Evolutionary conservation across 805 yeast genomes (phyloP), one percentile per base, ranked within the genome.

Genomic region (Pichia scutulata): DNA sequence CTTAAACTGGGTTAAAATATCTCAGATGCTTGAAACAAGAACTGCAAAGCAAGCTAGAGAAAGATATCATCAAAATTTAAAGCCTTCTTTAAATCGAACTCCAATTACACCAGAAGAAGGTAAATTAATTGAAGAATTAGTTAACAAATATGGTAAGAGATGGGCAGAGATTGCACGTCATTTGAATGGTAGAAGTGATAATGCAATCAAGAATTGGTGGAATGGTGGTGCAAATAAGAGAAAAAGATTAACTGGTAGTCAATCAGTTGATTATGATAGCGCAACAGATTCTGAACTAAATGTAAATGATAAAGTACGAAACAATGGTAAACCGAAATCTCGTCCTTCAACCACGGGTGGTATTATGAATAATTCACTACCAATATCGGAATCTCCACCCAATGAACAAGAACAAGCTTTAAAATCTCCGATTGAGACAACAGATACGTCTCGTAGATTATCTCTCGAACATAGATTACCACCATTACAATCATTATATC

Each of bases 111-210:
- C 80, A 12, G 95, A 88, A 56, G 97, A 89, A 66, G 96, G 96
- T 37, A 76, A 74, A 40, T 71, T 81, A 52, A 89, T 89, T 55
- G 96, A 89, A 68, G 81, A 80, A 55, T 73, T 89, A 49, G 96
- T 89, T 40, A 77, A 73, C 12, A 77, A 80, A 56, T 80, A 86
- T 63, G 97, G 97, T 43, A 88, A 89, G 65, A 77, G 86, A 59
- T 89, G 97, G 97, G 96, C 97, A 0, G 96, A 87, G 61, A 89
- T 89, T 43, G 88, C 96, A 18, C 76, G 96, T 47, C 95, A 88
- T 66, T 70, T 89, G 51, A 84, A 86, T 54, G 96, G 96, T 2
- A 72, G 97, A 48, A 77, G 85, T n/a, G 97, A 89, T 66, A 89
- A 88, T 65, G 89, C 95, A 21, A 87, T 88, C 59, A 88, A 88